These are phyloP conservation scores for Mycena rosella DNA, from an alignment of 768 basidiomycete species.

Conservation along the genomic window DNA sequence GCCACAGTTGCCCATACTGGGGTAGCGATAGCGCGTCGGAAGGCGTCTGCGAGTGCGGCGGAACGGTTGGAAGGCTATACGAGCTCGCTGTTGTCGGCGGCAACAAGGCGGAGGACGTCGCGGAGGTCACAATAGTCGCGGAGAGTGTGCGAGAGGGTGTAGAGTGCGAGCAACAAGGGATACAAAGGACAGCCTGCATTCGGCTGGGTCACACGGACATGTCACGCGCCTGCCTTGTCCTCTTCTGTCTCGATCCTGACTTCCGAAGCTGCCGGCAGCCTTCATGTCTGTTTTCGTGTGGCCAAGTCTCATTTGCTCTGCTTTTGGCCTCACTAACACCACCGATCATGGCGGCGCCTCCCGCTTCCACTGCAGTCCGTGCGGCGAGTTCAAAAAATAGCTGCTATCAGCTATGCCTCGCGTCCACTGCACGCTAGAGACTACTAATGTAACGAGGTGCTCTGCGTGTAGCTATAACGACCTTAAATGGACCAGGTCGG, in stretches of 20 bases:
- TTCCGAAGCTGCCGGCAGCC: not conserved
- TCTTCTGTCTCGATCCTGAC: not conserved
- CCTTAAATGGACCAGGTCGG: not conserved
- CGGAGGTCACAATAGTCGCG: too few species aligned
- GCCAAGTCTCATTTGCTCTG: slow-evolving; percentile 19
- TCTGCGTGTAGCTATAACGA: slow-evolving; percentile 1
- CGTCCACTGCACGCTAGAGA: not conserved
- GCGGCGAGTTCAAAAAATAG: not conserved
- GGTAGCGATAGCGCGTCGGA: not conserved
- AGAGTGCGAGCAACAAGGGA: not conserved
- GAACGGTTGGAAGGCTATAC: not conserved
- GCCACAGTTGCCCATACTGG: slow-evolving; percentile 35
- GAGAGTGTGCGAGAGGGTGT: too few species aligned
- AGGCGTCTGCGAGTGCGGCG: slow-evolving; percentile 1
- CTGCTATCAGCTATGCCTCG: not conserved
- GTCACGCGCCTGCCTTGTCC: not conserved
- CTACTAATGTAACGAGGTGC: not conserved
- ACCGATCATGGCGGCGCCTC: slow-evolving; percentile 19
- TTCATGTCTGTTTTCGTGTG: not conserved
- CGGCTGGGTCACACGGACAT: not conserved
- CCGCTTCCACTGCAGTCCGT: too few species aligned
- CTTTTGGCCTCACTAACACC: slow-evolving; percentile 18
- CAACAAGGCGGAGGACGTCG: too few species aligned
- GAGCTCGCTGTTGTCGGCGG: not conserved
- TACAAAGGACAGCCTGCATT: slow-evolving; percentile 20